Conservation (phyloP, 352 stramenopile species). For the Pythium dissotocum region DNA sequence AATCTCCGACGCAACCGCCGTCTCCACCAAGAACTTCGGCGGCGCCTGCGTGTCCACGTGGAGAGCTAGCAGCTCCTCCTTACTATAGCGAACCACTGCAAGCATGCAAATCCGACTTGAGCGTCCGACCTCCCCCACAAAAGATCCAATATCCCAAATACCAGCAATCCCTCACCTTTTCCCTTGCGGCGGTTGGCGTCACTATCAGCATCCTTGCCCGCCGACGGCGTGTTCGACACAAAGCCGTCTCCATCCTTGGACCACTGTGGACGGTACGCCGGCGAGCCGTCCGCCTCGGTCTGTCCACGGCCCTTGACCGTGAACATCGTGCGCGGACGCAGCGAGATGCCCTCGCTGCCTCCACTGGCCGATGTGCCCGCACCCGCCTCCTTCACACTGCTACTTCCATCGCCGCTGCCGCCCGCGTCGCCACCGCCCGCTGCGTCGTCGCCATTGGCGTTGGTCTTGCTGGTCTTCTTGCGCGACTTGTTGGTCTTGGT, state of each 20-base stretch:
- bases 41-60: slow-evolving; percentile 56
- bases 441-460: slow-evolving; percentile 14
- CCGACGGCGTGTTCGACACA: slow-evolving; percentile 44
- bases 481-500: slow-evolving; percentile 75
- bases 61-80: slow-evolving; percentile 78
- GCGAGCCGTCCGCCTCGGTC: slow-evolving; percentile 64
- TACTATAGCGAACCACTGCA: slow-evolving; percentile 72
- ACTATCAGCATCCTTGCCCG: slow-evolving; percentile 34
- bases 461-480: slow-evolving; percentile 49
- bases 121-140: neutral
- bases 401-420: neutral
- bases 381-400: neutral
- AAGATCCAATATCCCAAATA: neutral
- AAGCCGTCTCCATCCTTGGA: slow-evolving; percentile 87
- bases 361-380: neutral
- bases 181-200: slow-evolving; percentile 55
- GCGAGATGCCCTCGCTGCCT: slow-evolving; percentile 50
- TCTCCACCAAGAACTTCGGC: slow-evolving; percentile 61
- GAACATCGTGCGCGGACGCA: slow-evolving; percentile 88
- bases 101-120: neutral
- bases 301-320: slow-evolving; percentile 81
- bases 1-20: slow-evolving; percentile 63
- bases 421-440: slow-evolving; percentile 1
- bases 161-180: slow-evolving; percentile 47
- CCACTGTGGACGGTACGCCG: slow-evolving; percentile 80